Evolutionary conservation across 1,284 basidiomycete genomes (phyloP).

Genomic region (Exobasidium rhododendri): DNA sequence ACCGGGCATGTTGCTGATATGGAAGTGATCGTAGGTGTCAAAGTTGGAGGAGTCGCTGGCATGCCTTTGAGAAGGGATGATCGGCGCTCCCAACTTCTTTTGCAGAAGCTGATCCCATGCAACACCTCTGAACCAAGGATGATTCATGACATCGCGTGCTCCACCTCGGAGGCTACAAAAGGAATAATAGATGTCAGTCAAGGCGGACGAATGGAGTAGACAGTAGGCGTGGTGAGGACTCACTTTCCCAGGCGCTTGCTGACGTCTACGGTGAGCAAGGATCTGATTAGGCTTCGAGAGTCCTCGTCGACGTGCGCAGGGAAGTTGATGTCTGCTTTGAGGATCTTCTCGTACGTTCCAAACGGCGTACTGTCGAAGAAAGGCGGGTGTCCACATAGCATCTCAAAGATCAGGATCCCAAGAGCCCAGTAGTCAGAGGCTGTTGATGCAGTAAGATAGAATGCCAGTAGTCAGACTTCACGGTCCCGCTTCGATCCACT

Average conservation of each 20-base stretch:
- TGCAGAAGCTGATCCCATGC: constrained; percentile 56
- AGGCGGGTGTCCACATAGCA: constrained; percentile 52
- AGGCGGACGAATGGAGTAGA: no score
- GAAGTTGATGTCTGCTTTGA: constrained; percentile 58
- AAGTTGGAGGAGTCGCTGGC: constrained; percentile 37
- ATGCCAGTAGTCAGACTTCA: no score
- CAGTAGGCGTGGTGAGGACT: no score
- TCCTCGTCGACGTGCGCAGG: constrained; percentile 46
- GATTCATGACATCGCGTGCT: constrained; percentile 58
- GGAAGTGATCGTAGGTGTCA: constrained; percentile 10
- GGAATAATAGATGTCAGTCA: no score
- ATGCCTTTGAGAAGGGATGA: constrained; percentile 52
- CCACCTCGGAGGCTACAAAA: constrained; percentile 58
- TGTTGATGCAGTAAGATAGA: no score
- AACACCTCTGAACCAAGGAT: constrained; percentile 59
- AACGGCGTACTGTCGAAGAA: constrained; percentile 27
- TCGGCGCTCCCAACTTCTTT: constrained; percentile 58
- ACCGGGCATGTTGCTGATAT: constrained; percentile 4
- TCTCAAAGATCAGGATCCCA: constrained; percentile 60
- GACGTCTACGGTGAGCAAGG: constrained; percentile 58
- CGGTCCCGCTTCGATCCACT: no score
- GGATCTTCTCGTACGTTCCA: constrained; percentile 55
- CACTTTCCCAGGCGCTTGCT: constrained; percentile 59
- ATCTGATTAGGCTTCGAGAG: constrained; percentile 58
- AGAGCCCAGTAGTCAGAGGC: constrained; percentile 61